Base-by-base conservation (phyloP, 1,284 basidiomycete genomes). In the Tremellales sp. region DNA sequence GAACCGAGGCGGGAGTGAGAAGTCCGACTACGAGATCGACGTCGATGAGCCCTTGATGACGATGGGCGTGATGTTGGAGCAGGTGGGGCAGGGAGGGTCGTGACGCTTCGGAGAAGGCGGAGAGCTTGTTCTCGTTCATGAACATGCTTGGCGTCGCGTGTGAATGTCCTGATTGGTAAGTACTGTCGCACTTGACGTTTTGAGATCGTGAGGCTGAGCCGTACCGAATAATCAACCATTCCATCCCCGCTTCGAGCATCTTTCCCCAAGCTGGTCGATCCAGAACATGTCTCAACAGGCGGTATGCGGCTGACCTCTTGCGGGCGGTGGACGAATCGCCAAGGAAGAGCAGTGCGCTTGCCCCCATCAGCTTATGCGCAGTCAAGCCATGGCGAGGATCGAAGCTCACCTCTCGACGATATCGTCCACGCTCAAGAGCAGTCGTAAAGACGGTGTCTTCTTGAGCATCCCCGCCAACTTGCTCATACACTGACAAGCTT, bases 71-170 rank as follows among this genome's bases (percentile, higher is more conserved):
- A 23, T 6, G 41, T 23, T 10, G 35, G 29, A 31, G 48, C 29
- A 23, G 51, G 35, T 27, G 51, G 53, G 13, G 62, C 53, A 1
- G 70, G 65, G 0, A 74, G 61, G 4, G 58, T 83, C 19, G 93
- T 81, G 36, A 93, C 82, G 2, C 84, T 77, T n/a, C 94, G 85
- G 42, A 97, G 82, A 19, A 97, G 82, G 56, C 90, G 89, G 61
- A 99, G 83, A n/a, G 83, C 90, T 69, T 97, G 92, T 67, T 97
- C 89, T 65, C 92, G 88, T 76, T 98, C 94, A 2, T 85, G 78
- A 1, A 85, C 81, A 58, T 62, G 60, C 62, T 90, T 87, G 64
- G 83, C 84, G 66, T 97, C 93, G 15, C 91, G 83, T 1, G 86
- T 82, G 24, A 97, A 78, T 0, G 91, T 84, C 53, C 91, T 92